phyloP scores from a whole-genome alignment of 225 moss, liverwort and hornwort species.

The Pseudisothecium myosuroides region DNA sequence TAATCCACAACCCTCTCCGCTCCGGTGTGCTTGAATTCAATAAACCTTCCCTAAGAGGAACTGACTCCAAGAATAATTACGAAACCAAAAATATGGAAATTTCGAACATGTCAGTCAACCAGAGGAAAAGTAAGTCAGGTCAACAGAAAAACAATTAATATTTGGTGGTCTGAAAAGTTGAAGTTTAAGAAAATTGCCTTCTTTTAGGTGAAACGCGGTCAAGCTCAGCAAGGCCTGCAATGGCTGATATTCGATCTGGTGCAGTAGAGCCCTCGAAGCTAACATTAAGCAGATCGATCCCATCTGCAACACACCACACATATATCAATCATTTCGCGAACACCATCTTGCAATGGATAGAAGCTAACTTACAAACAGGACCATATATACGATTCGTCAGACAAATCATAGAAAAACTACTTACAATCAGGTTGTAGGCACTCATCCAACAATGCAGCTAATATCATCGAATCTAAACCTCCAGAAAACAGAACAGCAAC shows the following conservation, averaged over 20 bases:
- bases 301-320: conserved; percentile 18
- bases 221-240: conserved; percentile 74
- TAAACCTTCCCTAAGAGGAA: not conserved
- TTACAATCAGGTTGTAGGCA: conserved; percentile 55
- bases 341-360: not conserved
- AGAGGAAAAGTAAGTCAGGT: not conserved
- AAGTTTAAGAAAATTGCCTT: conserved; percentile 26
- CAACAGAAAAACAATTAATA: not conserved
- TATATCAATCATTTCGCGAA: not conserved
- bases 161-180: not conserved
- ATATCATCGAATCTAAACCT: conserved; percentile 94
- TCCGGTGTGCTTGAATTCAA: not conserved
- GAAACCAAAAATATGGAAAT: not conserved
- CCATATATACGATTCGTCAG: not conserved
- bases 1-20: not conserved
- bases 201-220: conserved; percentile 56
- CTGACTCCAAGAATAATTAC: not conserved
- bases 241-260: conserved; percentile 88
- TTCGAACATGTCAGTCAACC: not conserved
- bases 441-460: conserved; percentile 79
- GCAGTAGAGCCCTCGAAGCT: conserved; percentile 89
- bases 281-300: conserved; percentile 90
- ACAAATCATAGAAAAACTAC: not conserved
- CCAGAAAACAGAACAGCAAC: conserved; percentile 92
- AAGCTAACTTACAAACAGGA: not conserved